A percentile compares a stretch with the other conserved stretches of the same genome.
These are phyloP conservation scores for Brassica balearica DNA, from an alignment of 441 rosid genomes.

Conservation along the genomic window DNA sequence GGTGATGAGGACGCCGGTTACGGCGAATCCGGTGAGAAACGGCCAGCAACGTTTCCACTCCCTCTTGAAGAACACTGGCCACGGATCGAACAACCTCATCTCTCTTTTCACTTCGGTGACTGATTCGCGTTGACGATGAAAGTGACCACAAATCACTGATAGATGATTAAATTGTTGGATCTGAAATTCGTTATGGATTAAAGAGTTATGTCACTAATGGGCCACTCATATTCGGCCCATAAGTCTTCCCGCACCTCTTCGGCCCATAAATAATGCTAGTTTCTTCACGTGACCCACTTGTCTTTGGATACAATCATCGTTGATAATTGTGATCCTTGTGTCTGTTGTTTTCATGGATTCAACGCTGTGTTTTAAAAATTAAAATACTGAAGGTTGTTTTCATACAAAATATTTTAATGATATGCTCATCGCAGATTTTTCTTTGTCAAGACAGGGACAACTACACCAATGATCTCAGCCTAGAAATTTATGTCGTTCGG, in stretches of 20 bases:
- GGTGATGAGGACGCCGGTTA: constrained; percentile 78
- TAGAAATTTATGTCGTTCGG: neutral
- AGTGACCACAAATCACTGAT: neutral
- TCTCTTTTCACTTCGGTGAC: constrained; percentile 2
- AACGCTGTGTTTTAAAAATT: neutral
- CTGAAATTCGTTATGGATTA: neutral
- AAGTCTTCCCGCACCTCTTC: neutral
- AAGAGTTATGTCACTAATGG: neutral
- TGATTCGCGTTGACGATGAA: constrained; percentile 6
- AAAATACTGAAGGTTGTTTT: neutral
- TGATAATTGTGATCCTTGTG: neutral
- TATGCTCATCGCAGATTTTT: neutral
- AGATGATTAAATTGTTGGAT: neutral
- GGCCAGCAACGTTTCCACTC: constrained; percentile 93
- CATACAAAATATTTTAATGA: neutral
- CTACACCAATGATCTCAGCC: neutral
- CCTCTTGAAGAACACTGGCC: constrained; percentile 96
- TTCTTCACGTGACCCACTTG: neutral
- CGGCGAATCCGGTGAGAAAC: constrained; percentile 84
- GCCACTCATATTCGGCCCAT: neutral
- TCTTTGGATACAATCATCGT: neutral
- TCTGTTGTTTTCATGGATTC: neutral
- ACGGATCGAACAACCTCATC: constrained; percentile 85
- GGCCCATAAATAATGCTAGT: neutral
- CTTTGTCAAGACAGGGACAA: neutral